Evolutionary conservation across 306 rosid species (phyloP), one percentile per base, ranked within the genome.

Genomic region (Inga leiocalycina): DNA sequence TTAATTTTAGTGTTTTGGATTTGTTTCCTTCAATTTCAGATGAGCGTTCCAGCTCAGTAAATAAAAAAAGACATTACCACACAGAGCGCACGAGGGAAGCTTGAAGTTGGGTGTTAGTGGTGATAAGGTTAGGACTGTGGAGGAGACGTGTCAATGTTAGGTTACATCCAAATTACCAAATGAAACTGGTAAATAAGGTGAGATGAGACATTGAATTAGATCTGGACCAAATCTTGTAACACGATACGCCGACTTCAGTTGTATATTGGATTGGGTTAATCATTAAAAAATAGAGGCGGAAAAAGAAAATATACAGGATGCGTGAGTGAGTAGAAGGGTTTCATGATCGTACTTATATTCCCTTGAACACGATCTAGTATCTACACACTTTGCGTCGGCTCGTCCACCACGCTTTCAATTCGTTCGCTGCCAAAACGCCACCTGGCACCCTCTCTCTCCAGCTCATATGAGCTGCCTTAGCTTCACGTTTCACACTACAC

Each of bases 131-230:
- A 64, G 70, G 39, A 30, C 8, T 5, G 1, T 49, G 24, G 15
- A 15, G 19, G 71, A 65, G 44, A 32, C 71, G 71, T 32, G 71
- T 32, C 66, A 34, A 15, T 30, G 68, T 1, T 4, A 2, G 14
- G 37, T 17, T 3, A 17, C 8, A 27, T 62, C 19, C 37, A 62
- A 24, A 27, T 62, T 27, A 62, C 66, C 34, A 9, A 10, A 22
- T 62, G 16, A 30, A 10, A 62, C 39, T 27, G 1, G 71, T 65
- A 65, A 65, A 65, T 82, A 19, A 10, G 22, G 73, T 80, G 64
- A 82, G 84, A 85, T 69, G 39, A 15, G 73, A 24, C 72, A 69
- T 86, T 48, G 3, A 48, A 48, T 64, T 62, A 51, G 45, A 51
- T 79, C 61, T 82, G 69, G 79, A 83, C 35, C 37, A 52, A 82